Base-by-base conservation (phyloP, 306 rosid genomes). In the Corylus americana region DNA sequence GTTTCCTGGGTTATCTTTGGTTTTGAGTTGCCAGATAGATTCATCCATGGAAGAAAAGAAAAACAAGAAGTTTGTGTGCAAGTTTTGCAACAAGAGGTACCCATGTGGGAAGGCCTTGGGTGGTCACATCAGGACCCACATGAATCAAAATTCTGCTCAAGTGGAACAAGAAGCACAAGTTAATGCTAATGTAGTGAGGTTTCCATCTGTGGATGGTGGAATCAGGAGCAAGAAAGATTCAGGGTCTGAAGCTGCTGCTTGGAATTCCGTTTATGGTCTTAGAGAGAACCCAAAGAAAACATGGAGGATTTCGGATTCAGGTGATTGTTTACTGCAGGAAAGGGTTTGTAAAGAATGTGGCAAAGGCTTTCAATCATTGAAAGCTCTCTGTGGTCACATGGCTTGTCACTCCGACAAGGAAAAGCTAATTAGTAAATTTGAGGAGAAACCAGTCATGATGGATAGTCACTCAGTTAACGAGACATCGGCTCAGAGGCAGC, bases 361-460 rank as follows among this genome's bases (percentile, higher is more conserved):
- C 13, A 90, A 88, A 83, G 90, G 93, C 58, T 94, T 94, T 75
- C 75, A 86, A 31, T 92, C 97, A 29, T 68, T 87, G 88, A 92
- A 94, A 81, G 95, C 97, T 81, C 82, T 92, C 4, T 90, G 90
- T 80, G 94, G 97, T 51, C 97, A 92, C 88, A 91, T 94, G 98
- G 97, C 94, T 75, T 86, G 87, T 84, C 97, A 92, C 80, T 88
- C 92, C 4, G 97, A 93, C 7, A 93, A 86, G 68, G 96, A 90
- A 54, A 90, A 78, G 72, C 81, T 83, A 68, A 31, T 74, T 54
- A 81, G 51, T 61, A 82, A 55, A 86, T 54, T 77, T 78, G 87
- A 80, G 20, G 78, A 82, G 59, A 88, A 92, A 63, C 74, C 83
- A 55, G 81, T 83, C 49, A 80, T 83, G 91, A 80, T 83, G 91